Base-by-base conservation (phyloP, 2,329 filamentous ascomycete genomes). In the Ophiostoma piceae region DNA sequence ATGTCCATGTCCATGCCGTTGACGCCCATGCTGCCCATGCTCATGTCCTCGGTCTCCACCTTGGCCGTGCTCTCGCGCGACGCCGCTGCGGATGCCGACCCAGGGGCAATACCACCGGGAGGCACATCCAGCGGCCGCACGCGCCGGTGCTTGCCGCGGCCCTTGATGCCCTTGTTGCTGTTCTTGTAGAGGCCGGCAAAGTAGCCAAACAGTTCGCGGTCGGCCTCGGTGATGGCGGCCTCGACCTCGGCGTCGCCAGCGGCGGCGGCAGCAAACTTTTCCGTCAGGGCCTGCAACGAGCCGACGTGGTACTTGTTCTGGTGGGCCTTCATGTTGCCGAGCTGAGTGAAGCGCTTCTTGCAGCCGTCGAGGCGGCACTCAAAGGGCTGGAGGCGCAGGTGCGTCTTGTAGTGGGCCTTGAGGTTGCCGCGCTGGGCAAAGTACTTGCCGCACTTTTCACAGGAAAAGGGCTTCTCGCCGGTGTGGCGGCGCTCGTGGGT, bases 121-220 rank as follows among this genome's bases (percentile, higher is more conserved):
- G 43, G 43, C 51, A 68, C 73, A 67, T 74, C 77, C 22, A 75
- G 74, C 39, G 73, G 75, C 65, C 77, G 77, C 69, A 93, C 90
- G 71, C 88, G 88, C 70, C 92, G 85, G 74, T 94, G 91, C 77
- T 94, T 95, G 62, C 95, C 95, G 65, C 95, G 88, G 12, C 95
- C 95, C 80, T 97, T 98, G 83, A 98, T 97, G 1, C 95, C 95
- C 79, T 97, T 97, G 85, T 98, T 98, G 80, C 91, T 94, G 80
- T 98, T 96, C 83, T 96, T 97, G 84, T 97, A 97, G n/a, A 97
- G 84, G 0, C 85, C 85, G 3, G 89, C 86, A 77, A 98, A 95
- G 80, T 97, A 96, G 74, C 43, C 87, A 82, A 91, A 92, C 67
- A 97, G 83, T 71, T 92, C 89, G 72, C 87, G 88, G 75, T 97